A percentile compares a stretch with the other conserved stretches of the same genome.
These are phyloP conservation scores for Byssoonygena ceratinophila DNA, from an alignment of 2,329 filamentous ascomycete species.

Conservation along the genomic window DNA sequence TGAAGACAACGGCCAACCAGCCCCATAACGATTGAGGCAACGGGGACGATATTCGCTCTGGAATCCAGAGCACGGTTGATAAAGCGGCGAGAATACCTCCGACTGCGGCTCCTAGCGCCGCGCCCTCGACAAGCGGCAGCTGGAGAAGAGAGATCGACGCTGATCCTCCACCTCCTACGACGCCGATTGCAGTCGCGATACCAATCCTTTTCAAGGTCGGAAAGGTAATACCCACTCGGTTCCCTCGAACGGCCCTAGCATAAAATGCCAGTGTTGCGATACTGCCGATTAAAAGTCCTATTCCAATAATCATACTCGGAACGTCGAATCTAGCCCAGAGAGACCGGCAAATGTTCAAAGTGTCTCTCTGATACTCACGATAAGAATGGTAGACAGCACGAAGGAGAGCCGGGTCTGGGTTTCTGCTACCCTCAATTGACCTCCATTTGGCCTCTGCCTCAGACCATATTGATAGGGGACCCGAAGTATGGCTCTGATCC, in stretches of 20 bases:
- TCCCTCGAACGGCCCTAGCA: slow-evolving; percentile 47
- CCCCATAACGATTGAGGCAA: slow-evolving; percentile 73
- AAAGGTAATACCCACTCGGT: slow-evolving; percentile 45
- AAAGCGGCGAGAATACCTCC: slow-evolving; percentile 38
- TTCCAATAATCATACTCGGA: slow-evolving; percentile 70
- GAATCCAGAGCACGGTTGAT: slow-evolving; percentile 31
- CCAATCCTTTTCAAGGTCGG: slow-evolving; percentile 43
- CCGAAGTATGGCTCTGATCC: slow-evolving; percentile 48
- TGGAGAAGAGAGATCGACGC: slow-evolving; percentile 22
- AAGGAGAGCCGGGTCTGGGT: slow-evolving; percentile 30
- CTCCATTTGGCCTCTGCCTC: slow-evolving; percentile 48
- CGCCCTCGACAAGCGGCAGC: slow-evolving; percentile 25
- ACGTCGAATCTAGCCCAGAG: slow-evolving; percentile 92
- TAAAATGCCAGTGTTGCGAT: slow-evolving; percentile 64
- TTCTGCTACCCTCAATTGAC: slow-evolving; percentile 33
- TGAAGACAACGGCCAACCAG: slow-evolving; percentile 72
- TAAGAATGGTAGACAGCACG: slow-evolving; percentile 48
- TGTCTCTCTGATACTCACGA: slow-evolving; percentile 64
- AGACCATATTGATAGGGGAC: slow-evolving; percentile 50
- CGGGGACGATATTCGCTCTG: slow-evolving; percentile 37
- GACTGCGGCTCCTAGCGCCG: slow-evolving; percentile 33
- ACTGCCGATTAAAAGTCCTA: slow-evolving; percentile 57
- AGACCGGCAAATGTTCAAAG: slow-evolving; percentile 64
- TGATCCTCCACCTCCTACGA: slow-evolving; percentile 22
- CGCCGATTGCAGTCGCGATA: slow-evolving; percentile 40